Conservation (phyloP, 192 early-diverging fungal species). For the Gaertneriomyces semiglobifer region DNA sequence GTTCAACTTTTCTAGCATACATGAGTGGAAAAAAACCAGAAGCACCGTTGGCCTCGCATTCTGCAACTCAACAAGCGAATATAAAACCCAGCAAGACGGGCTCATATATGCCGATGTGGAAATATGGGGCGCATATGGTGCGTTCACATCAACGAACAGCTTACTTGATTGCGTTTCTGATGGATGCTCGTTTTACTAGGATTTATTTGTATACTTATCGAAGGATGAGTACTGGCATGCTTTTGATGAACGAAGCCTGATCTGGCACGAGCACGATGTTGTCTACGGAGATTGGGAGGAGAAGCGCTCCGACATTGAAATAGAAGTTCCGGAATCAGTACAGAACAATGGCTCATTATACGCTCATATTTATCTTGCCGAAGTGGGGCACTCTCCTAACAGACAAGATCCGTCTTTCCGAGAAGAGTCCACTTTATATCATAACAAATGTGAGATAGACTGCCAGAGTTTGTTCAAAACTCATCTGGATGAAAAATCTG, state of each 20-base stretch:
- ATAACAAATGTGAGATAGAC: conserved; percentile 30
- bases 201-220: background rate
- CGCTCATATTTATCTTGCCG: conserved; percentile 45
- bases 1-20: too few relatives aligned
- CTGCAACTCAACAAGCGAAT: too few relatives aligned
- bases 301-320: conserved; percentile 26
- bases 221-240: background rate
- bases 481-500: too few relatives aligned
- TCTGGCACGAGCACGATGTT: conserved; percentile 40
- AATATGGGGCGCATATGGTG: too few relatives aligned
- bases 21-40: too few relatives aligned
- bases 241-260: background rate
- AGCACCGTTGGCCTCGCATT: too few relatives aligned
- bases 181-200: background rate
- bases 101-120: too few relatives aligned
- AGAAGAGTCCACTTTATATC: conserved; percentile 32
- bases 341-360: conserved; percentile 50
- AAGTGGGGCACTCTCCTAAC: conserved; percentile 19
- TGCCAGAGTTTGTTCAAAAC: too few relatives aligned
- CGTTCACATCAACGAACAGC: too few relatives aligned
- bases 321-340: conserved; percentile 29
- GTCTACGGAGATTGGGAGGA: conserved; percentile 38
- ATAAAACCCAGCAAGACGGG: too few relatives aligned
- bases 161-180: too few relatives aligned
- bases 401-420: conserved; percentile 9